These are phyloP conservation scores for Syzygium jambos DNA, from an alignment of 345 rosid genomes.

Conservation along the genomic window DNA sequence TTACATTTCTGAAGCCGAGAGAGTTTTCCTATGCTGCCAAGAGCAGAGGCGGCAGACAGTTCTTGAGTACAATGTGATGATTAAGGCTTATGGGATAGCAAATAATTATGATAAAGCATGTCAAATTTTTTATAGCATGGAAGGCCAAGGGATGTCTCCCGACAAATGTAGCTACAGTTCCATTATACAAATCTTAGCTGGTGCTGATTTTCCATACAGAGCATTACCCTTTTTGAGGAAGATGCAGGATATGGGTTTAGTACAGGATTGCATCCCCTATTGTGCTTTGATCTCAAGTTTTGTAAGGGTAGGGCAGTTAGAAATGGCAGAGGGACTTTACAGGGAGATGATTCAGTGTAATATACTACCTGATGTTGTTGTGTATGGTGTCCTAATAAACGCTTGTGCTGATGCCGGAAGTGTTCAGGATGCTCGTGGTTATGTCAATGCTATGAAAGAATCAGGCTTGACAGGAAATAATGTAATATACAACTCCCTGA, in stretches of 20 bases:
- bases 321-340: constrained; percentile 57
- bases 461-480: constrained; percentile 55
- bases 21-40: constrained; percentile 48
- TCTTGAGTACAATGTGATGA: constrained; percentile 72
- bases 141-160: constrained; percentile 45
- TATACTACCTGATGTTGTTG: constrained; percentile 55
- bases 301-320: constrained; percentile 54
- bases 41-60: constrained; percentile 48
- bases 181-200: constrained; percentile 58
- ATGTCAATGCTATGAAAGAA: constrained; percentile 49
- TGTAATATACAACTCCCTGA: constrained; percentile 56
- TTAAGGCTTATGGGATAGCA: constrained; percentile 76
- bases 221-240: constrained; percentile 45
- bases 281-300: constrained; percentile 78
- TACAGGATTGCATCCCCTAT: constrained; percentile 62
- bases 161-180: constrained; percentile 69
- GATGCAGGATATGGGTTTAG: constrained; percentile 64
- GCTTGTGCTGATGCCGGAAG: constrained; percentile 74
- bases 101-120: constrained; percentile 54
- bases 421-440: constrained; percentile 45
- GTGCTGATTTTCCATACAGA: constrained; percentile 46
- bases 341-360: constrained; percentile 50
- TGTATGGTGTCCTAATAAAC: constrained; percentile 74
- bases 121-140: constrained; percentile 66
- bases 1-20: constrained; percentile 50